phyloP scores from a whole-genome alignment of 164 flowering plant species.

The Chloranthus sessilifolius region DNA sequence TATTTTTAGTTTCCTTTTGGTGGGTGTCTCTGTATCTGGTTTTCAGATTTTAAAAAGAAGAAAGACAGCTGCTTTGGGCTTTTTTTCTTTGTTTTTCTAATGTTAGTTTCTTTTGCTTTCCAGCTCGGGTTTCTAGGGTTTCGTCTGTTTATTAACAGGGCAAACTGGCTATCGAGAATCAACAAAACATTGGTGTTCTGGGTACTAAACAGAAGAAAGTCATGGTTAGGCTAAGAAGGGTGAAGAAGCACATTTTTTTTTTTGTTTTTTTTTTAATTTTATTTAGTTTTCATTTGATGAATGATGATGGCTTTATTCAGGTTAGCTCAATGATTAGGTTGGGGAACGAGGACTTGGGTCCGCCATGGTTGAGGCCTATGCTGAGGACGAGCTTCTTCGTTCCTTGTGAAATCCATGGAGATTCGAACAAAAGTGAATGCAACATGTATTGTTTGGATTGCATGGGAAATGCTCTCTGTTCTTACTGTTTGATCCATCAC shows the following conservation, averaged over 20 bases:
- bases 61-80: conserved; percentile 5
- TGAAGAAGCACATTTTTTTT: background rate
- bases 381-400: conserved; percentile 42
- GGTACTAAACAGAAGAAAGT: conserved; percentile 23
- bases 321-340: conserved; percentile 34
- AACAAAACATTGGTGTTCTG: conserved; percentile 16
- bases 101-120: conserved; percentile 5
- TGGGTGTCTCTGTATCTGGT: background rate
- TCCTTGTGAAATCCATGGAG: conserved; percentile 43
- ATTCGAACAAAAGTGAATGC: conserved; percentile 60
- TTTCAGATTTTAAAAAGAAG: background rate
- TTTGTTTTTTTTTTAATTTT: background rate
- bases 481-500: conserved; percentile 53
- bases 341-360: conserved; percentile 30
- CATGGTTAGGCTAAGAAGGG: conserved; percentile 17
- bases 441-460: conserved; percentile 69
- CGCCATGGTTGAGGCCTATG: conserved; percentile 60
- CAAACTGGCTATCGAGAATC: conserved; percentile 33
- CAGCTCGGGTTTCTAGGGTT: conserved; percentile 5
- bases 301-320: conserved; percentile 14
- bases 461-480: conserved; percentile 47
- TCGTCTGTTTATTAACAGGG: conserved; percentile 2
- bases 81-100: no score
- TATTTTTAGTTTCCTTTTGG: background rate
- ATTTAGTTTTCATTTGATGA: background rate